Evolutionary conservation across 305 asterid genomes (phyloP), one percentile per base, ranked within the genome.

Genomic region (Fraxinus ornus): DNA sequence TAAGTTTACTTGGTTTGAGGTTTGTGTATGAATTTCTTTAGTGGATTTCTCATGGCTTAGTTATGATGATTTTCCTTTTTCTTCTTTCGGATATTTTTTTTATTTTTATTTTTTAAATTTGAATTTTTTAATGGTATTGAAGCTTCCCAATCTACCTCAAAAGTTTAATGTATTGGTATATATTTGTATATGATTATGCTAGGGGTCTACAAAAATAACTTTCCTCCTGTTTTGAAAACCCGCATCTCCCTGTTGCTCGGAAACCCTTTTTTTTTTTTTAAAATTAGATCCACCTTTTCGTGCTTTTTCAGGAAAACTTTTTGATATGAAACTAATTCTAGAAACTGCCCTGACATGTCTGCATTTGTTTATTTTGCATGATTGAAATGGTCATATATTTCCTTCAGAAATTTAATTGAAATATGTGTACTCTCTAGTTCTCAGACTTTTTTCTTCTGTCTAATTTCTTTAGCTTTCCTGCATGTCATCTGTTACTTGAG

Each of bases 1-100:
- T 84, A 96, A 96, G 86, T 96, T 91, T 88, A 88, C 92, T 55
- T 94, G 98, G 99, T 87, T 90, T 85, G 81, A 92, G 98, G 99
- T 95, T 87, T 79, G 88, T 84, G 44, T 75, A 71, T 62, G 22
- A 70, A 66, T 66, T 66, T 28, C 15, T 66, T 28, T 28, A 4
- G 37, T 4, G 8, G 21, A 70, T 70, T 10, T 26, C 33, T 32
- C 4, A 0, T 30, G 41, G 41, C 75, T 26, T 10, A 15, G 75
- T 32, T 28, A 26, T 70, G 39, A 24, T 12, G 36, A 64, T 24
- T 22, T 64, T 24, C 33, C 8, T 66, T 12, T 28, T 24, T 12
- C n/a, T 26, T 24, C 75, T 12, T 28, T 68, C 3, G n/a, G 13
- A 12, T 9, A 28, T 30, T 3, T 26, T 36, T 41, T 36, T 36